phyloP scores from a whole-genome alignment of 129 eudicot genomes.

The Artemisia annua region DNA sequence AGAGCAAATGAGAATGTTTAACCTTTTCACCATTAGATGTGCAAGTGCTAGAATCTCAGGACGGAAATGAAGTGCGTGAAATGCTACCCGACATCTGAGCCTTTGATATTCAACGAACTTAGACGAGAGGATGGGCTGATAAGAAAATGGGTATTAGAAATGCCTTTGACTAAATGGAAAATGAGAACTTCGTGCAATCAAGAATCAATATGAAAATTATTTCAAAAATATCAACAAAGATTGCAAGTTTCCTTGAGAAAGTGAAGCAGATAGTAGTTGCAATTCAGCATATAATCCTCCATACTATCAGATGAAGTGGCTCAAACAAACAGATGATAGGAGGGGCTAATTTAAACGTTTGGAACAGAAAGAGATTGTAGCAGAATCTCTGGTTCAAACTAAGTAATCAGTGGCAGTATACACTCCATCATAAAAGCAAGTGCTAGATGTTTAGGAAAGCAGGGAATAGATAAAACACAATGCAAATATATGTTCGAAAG shows the following conservation, averaged over 20 bases:
- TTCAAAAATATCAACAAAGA: constrained; percentile 5
- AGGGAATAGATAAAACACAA: too few relatives aligned
- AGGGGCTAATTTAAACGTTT: background rate
- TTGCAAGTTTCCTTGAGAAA: background rate
- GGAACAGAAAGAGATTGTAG: too few relatives aligned
- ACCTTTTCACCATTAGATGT: constrained; percentile 74
- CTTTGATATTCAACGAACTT: constrained; percentile 88
- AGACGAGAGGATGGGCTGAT: constrained; percentile 70
- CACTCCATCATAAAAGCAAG: too few relatives aligned
- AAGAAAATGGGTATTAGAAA: constrained; percentile 22
- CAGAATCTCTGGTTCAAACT: too few relatives aligned
- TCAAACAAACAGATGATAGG: background rate
- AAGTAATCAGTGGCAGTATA: too few relatives aligned
- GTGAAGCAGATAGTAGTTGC: background rate
- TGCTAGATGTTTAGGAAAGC: too few relatives aligned
- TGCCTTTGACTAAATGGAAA: constrained; percentile 8
- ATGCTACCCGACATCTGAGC: constrained; percentile 96
- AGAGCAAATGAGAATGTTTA: constrained; percentile 14
- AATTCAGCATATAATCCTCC: background rate
- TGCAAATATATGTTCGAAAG: background rate
- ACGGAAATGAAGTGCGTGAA: constrained; percentile 90
- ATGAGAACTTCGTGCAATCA: constrained; percentile 20
- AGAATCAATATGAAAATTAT: constrained; percentile 10
- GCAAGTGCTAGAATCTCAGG: constrained; percentile 73
- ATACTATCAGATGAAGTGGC: constrained; percentile 6